Base-by-base conservation (phyloP, 345 rosid genomes). In the Acer campestre region DNA sequence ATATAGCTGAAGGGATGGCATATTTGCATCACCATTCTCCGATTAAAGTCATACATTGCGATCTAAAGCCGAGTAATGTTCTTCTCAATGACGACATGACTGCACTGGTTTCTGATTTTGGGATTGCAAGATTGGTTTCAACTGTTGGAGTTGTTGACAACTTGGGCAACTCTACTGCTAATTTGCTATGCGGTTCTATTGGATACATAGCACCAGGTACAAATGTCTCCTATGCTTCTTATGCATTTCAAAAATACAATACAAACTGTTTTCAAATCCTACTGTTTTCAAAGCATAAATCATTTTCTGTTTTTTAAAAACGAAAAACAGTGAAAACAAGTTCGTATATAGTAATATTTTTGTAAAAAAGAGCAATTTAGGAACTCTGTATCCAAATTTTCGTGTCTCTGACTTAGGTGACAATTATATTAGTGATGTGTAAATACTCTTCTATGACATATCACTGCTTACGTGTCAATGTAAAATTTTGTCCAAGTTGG, bases 181-280 rank as follows among this genome's bases (percentile, higher is more conserved):
- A 85, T 75, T 73, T 83, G 82, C 62, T 88, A 40, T 20, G 80
- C 3, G 93, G 93, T 65, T 83, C 90, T 29, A 75, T 86, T 18
- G 91, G 93, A 44, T 88, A 88, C 74, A 82, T 88, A 31, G 90
- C 93, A 40, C 93, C 91, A 82, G 93, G 93, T 90, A 86, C 55
- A 9, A 4, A 63, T 38, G 51, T 40, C 70, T 62, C 46, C 65
- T 56, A 61, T 73, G 22, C 44, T 56, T 70, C 76, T 14, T 20
- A 31, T 53, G 38, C 38, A 4, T 35, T 4, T 35, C 6, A 35
- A 35, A 35, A 35, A 4, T 35, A 35, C 38, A 35, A 35, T 35
- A 35, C 38, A 35, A 35, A 35, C 38, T 35, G 38, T 35, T 31
- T 31, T 31, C 35, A 31, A 31, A 31, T 31, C 35, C 35, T 31